Percentiles rank a stretch among this genome's conserved stretches.
Evolutionary conservation across 2,329 filamentous ascomycete genomes (phyloP).

Genomic region (Zymoseptoria passerinii): DNA sequence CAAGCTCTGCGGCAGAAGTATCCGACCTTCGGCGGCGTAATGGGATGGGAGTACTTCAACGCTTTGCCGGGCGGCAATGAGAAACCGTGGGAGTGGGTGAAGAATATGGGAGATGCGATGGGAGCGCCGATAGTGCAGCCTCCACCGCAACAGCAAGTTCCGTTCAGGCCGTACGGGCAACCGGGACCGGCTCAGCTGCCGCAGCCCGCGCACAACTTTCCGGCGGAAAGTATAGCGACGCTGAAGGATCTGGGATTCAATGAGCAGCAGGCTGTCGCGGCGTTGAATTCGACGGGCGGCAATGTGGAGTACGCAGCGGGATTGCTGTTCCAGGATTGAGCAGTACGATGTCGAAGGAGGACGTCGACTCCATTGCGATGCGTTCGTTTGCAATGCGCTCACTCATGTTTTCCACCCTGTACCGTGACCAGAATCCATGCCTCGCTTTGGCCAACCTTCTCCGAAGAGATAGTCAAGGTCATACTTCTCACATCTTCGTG

Average conservation of each 20-base stretch:
- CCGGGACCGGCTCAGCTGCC: constrained; percentile 22
- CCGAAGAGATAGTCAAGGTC: not conserved
- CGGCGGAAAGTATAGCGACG: constrained; percentile 35
- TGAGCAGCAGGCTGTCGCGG: constrained; percentile 39
- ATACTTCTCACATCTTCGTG: not conserved
- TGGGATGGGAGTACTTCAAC: constrained; percentile 96
- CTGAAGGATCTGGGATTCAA: constrained; percentile 41
- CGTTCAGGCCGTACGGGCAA: constrained; percentile 26
- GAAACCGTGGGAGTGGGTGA: constrained; percentile 71
- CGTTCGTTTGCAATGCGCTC: no score
- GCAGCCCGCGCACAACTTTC: constrained; percentile 31
- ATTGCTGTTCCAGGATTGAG: constrained; percentile 37
- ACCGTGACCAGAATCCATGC: not conserved
- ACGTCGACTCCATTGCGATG: not conserved
- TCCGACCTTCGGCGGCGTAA: constrained; percentile 71
- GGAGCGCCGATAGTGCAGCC: constrained; percentile 21
- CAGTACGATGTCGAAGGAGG: not conserved
- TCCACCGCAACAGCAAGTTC: constrained; percentile 22
- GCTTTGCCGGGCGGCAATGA: constrained; percentile 55
- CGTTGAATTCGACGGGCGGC: constrained; percentile 41
- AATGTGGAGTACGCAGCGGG: constrained; percentile 43
- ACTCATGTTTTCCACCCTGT: not conserved
- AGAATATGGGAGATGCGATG: constrained; percentile 49
- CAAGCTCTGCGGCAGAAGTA: constrained; percentile 51
- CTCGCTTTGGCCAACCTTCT: not conserved